phyloP scores from a whole-genome alignment of 2,329 filamentous ascomycete genomes.

The Xylaria digitata region DNA sequence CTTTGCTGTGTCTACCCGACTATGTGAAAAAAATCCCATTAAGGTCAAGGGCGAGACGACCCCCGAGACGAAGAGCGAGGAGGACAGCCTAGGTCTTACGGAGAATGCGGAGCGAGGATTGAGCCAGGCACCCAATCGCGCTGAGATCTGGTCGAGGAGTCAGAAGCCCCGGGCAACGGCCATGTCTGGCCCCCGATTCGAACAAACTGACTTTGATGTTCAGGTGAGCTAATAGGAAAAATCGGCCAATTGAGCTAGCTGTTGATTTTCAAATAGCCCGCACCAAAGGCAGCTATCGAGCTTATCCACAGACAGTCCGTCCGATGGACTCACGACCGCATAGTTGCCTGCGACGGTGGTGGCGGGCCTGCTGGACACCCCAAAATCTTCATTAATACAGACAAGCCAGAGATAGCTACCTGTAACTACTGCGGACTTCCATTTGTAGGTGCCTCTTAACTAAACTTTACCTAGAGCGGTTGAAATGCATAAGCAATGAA shows the following conservation, averaged over 20 bases:
- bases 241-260: constrained; percentile 18
- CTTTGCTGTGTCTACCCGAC: constrained; percentile 61
- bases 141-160: constrained; percentile 83
- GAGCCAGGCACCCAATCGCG: constrained; percentile 88
- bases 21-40: constrained; percentile 57
- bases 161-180: constrained; percentile 84
- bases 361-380: constrained; percentile 92
- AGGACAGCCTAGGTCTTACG: constrained; percentile 50
- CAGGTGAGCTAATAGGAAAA: constrained; percentile 72
- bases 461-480: constrained; percentile 14
- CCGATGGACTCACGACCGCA: constrained; percentile 83
- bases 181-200: constrained; percentile 94
- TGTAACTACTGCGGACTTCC: constrained; percentile 96
- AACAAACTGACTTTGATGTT: constrained; percentile 92
- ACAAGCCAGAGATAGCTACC: constrained; percentile 91
- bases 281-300: constrained; percentile 89
- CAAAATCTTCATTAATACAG: constrained; percentile 95
- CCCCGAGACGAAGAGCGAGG: constrained; percentile 58
- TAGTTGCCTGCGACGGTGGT: constrained; percentile 91
- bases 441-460: constrained; percentile 73
- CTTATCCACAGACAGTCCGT: constrained; percentile 97
- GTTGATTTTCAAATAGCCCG: constrained; percentile 71
- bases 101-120: constrained; percentile 60
- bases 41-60: constrained; percentile 56
- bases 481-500: neutral